Conservation (phyloP, 1,139 yeast genomes). For the Zygoascus meyerae region DNA sequence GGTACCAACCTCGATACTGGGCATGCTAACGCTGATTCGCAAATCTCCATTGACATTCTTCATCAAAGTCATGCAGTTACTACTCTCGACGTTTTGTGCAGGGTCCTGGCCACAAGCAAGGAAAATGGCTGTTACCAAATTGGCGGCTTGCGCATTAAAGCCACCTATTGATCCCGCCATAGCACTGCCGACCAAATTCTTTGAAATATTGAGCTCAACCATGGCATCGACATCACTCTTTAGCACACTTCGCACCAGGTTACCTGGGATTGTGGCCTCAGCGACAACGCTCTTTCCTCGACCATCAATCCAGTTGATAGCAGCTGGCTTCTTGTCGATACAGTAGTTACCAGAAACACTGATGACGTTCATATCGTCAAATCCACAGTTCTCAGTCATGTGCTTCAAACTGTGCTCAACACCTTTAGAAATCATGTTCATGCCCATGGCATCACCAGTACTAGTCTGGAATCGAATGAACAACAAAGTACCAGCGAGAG, state of each 20-base stretch:
- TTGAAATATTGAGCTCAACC: conserved; percentile 80
- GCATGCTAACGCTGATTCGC: conserved; percentile 93
- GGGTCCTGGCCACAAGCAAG: conserved; percentile 98
- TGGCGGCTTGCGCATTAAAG: conserved; percentile 96
- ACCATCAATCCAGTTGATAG: conserved; percentile 98
- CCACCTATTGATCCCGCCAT: conserved; percentile 99
- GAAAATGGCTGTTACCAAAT: conserved; percentile 86
- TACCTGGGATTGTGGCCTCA: conserved; percentile 86
- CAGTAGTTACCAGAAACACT: conserved; percentile 97
- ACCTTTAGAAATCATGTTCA: conserved; percentile 99
- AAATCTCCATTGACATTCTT: conserved; percentile 72
- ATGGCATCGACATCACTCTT: conserved; percentile 90
- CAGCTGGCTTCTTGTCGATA: conserved; percentile 96
- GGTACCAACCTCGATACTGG: conserved; percentile 97
- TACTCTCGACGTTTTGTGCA: conserved; percentile 95
- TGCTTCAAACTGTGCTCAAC: conserved; percentile 79
- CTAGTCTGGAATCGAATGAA: conserved; percentile 92
- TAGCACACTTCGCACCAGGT: conserved; percentile 70
- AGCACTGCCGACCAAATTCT: conserved; percentile 92
- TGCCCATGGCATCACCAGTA: conserved; percentile 99
- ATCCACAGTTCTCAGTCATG: conserved; percentile 87
- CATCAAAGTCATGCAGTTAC: conserved; percentile 96
- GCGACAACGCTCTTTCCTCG: conserved; percentile 98
- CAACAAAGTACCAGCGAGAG: conserved; percentile 88
- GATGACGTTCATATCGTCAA: conserved; percentile 87